Base-by-base conservation (phyloP, 2,329 filamentous ascomycete genomes). In the Clonostachys byssicola region DNA sequence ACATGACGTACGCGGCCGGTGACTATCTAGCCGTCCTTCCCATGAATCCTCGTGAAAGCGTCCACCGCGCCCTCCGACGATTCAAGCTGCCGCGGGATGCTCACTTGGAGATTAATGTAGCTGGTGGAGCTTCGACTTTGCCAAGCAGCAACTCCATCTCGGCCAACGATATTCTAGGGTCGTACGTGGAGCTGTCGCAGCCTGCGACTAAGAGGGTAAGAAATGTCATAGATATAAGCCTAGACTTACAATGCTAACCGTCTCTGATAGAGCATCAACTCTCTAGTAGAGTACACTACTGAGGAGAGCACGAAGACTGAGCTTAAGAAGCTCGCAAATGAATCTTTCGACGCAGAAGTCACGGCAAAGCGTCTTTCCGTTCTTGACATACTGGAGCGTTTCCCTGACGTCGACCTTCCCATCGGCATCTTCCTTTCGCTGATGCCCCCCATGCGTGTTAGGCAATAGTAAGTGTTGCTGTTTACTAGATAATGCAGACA, bases 1-100 rank as follows among this genome's bases (percentile, higher is more conserved):
- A 74, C 43, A 69, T 78, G 65, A 73, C 70, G 0, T 90, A 89
- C 61, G 72, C 75, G 18, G 77, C 81, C 5, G 87, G 86, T 17
- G 86, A 90, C 57, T 89, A 91, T 59, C 73, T 90, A 2, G 81
- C 83, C 0, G 72, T 89, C 3, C 68, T 88, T 1, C 86, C 86
- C 0, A 65, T 86, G 18, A 90, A 90, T 56, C 78, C 79, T 3
- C 69, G 72, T 39, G 66, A 72, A 34, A 78, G 67, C 9, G 76
- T 89, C 7, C 72, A 74, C n/a, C 72, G 84, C 6, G 83, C 76
- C 0, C 77, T 88, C 63, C 66, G 72, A 5, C 70, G 74, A 14
- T 89, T 88, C 57, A 71, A 74, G 1, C 66, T 90, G 2, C 73
- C 84, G 0, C 84, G 80, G 76, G 85, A 89, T 57, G 76, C 81